Evolutionary conservation across 1,284 basidiomycete genomes (phyloP).

Genomic region (Lignosus rhinocerotis): DNA sequence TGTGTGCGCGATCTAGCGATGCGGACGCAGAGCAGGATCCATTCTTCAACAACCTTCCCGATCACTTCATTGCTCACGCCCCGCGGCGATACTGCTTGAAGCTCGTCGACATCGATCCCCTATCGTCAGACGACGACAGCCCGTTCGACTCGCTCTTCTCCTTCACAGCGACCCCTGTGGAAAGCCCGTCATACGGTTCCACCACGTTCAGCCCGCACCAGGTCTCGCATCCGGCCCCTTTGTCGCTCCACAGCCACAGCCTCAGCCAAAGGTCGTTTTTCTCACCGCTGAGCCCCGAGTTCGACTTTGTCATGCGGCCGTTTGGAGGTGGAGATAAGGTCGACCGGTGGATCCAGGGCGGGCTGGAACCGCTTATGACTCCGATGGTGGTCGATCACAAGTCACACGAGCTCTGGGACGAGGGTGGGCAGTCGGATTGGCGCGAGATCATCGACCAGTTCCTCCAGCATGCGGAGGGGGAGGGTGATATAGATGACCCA

Average conservation of each 20-base stretch:
- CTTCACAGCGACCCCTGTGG: slow-evolving; percentile 38
- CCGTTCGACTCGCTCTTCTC: slow-evolving; percentile 44
- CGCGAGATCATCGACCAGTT: slow-evolving; percentile 22
- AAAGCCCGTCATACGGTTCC: slow-evolving; percentile 22
- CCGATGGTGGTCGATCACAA: slow-evolving; percentile 18
- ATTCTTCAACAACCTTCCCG: slow-evolving; percentile 11
- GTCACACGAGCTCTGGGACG: slow-evolving; percentile 17
- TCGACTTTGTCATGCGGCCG: slow-evolving; percentile 12
- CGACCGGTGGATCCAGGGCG: slow-evolving; percentile 20
- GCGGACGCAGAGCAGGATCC: slow-evolving; percentile 21
- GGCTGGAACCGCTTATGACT: slow-evolving; percentile 18
- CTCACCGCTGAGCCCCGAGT: slow-evolving; percentile 16
- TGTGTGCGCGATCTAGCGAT: slow-evolving; percentile 8
- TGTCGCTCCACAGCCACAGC: slow-evolving; percentile 5
- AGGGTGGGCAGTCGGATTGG: slow-evolving; percentile 21
- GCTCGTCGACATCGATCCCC: slow-evolving; percentile 18
- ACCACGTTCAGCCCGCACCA: slow-evolving; percentile 14
- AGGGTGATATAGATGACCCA: slow-evolving; percentile 8
- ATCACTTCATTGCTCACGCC: slow-evolving; percentile 6
- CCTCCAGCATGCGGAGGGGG: slow-evolving; percentile 17
- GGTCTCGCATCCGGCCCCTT: slow-evolving; percentile 7
- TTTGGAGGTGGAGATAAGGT: slow-evolving; percentile 16
- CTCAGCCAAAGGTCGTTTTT: slow-evolving; percentile 8
- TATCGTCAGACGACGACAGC: slow-evolving; percentile 28
- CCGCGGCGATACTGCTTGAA: slow-evolving; percentile 19